Conservation (phyloP, 345 rosid species). For the Aquilaria malaccensis region DNA sequence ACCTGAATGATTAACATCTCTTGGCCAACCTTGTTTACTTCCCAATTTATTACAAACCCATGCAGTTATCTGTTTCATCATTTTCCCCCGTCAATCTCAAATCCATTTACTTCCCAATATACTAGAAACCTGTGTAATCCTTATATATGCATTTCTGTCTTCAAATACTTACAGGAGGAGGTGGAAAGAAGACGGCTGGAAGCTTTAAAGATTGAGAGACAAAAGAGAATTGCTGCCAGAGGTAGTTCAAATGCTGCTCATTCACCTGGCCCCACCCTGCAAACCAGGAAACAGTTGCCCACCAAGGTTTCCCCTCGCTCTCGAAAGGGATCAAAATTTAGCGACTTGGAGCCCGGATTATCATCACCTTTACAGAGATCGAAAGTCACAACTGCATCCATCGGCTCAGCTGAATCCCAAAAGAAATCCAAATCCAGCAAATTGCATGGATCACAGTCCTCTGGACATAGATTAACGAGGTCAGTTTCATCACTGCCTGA, state of each 20-base stretch:
- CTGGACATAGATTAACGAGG: constrained; percentile 42
- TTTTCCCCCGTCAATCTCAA: too few relatives aligned
- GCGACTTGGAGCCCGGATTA: constrained; percentile 70
- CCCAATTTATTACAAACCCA: too few relatives aligned
- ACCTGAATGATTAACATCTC: background rate
- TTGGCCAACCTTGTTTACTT: too few relatives aligned
- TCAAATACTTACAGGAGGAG: constrained; percentile 51
- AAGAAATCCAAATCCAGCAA: constrained; percentile 52
- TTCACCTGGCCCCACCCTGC: constrained; percentile 33
- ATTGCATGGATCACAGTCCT: constrained; percentile 43
- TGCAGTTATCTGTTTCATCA: too few relatives aligned
- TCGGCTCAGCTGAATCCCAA: constrained; percentile 38
- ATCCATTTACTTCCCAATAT: too few relatives aligned
- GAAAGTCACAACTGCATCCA: constrained; percentile 38
- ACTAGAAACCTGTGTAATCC: too few relatives aligned
- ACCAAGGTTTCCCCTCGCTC: constrained; percentile 58
- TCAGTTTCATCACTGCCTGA: constrained; percentile 62
- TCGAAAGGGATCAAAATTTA: constrained; percentile 70
- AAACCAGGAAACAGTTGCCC: constrained; percentile 44
- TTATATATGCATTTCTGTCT: background rate
- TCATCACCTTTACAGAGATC: constrained; percentile 63
- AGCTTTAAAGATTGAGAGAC: constrained; percentile 72
- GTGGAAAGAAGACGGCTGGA: constrained; percentile 71
- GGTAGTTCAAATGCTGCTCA: constrained; percentile 42
- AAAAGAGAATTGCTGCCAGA: constrained; percentile 82